Percentiles rank a stretch among this genome's conserved stretches.
phyloP scores from a whole-genome alignment of 371 early-diverging fungal species.

The Rhizomucor miehei region DNA sequence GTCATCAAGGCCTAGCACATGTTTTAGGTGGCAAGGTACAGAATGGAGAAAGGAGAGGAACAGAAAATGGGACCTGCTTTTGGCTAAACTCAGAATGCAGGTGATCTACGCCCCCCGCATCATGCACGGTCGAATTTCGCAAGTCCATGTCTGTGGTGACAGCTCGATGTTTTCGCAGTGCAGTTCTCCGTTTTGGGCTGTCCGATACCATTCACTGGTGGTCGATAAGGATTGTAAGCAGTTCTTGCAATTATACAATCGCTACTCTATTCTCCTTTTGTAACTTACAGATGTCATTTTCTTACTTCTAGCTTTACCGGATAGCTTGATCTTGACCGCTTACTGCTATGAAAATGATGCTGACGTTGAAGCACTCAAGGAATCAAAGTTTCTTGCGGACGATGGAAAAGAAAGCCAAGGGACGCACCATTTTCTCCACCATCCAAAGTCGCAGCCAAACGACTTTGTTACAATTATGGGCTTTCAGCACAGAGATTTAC shows the following conservation, averaged over 20 bases:
- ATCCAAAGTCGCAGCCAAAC: constrained; percentile 2
- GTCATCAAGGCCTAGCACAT: constrained; percentile 92
- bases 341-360: constrained; percentile 51
- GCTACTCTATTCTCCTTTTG: no score
- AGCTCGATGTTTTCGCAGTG: constrained; percentile 57
- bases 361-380: constrained; percentile 37
- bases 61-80: neutral
- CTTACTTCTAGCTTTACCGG: constrained; percentile 54
- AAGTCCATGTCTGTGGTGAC: constrained; percentile 39
- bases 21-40: constrained; percentile 77
- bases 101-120: constrained; percentile 67
- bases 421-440: constrained; percentile 23
- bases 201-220: constrained; percentile 90
- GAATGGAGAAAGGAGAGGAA: neutral
- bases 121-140: constrained; percentile 85
- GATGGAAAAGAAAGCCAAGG: constrained; percentile 3
- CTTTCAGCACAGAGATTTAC: constrained; percentile 65
- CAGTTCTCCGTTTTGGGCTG: constrained; percentile 68
- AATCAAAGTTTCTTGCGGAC: constrained; percentile 30
- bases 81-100: constrained; percentile 17
- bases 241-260: no score
- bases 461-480: constrained; percentile 70
- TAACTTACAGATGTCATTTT: constrained; percentile 7
- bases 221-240: constrained; percentile 56
- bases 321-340: constrained; percentile 53